A percentile compares a stretch with the other conserved stretches of the same genome.
These are phyloP conservation scores for Phaseolus lunatus DNA, from an alignment of 306 rosid genomes.

Conservation along the genomic window DNA sequence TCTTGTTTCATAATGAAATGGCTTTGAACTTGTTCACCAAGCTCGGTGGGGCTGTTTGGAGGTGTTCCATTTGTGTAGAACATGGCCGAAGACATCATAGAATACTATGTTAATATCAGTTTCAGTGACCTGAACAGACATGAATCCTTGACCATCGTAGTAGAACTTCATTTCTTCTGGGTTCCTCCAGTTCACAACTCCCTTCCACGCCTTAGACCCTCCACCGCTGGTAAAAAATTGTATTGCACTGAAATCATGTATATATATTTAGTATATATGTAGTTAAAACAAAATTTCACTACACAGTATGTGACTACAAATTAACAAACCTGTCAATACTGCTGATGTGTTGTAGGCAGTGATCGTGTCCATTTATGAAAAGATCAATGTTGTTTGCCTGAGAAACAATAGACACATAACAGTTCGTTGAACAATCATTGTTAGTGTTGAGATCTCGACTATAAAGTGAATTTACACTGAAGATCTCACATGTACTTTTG, in stretches of 20 bases:
- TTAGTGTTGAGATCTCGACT: too few species aligned
- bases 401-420: slow-evolving; percentile 19
- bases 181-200: slow-evolving; percentile 41
- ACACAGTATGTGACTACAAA: not conserved
- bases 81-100: slow-evolving; percentile 68
- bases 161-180: slow-evolving; percentile 62
- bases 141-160: slow-evolving; percentile 83
- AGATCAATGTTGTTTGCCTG: slow-evolving; percentile 68
- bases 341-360: slow-evolving; percentile 69
- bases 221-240: slow-evolving; percentile 81
- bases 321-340: slow-evolving; percentile 44
- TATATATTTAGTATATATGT: not conserved
- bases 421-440: too few species aligned
- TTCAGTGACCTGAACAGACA: slow-evolving; percentile 57
- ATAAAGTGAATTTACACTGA: too few species aligned
- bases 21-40: slow-evolving; percentile 1
- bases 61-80: slow-evolving; percentile 64
- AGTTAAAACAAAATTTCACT: not conserved
- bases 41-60: slow-evolving; percentile 42
- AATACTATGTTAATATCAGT: slow-evolving; percentile 52
- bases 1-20: not conserved
- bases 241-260: slow-evolving; percentile 54
- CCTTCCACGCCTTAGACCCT: slow-evolving; percentile 86
- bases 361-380: slow-evolving; percentile 85
- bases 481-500: too few species aligned